A percentile compares a stretch with the other conserved stretches of the same genome.
These are phyloP conservation scores for Zopfia rhizophila DNA, from an alignment of 2,329 filamentous ascomycete species.

Conservation along the genomic window DNA sequence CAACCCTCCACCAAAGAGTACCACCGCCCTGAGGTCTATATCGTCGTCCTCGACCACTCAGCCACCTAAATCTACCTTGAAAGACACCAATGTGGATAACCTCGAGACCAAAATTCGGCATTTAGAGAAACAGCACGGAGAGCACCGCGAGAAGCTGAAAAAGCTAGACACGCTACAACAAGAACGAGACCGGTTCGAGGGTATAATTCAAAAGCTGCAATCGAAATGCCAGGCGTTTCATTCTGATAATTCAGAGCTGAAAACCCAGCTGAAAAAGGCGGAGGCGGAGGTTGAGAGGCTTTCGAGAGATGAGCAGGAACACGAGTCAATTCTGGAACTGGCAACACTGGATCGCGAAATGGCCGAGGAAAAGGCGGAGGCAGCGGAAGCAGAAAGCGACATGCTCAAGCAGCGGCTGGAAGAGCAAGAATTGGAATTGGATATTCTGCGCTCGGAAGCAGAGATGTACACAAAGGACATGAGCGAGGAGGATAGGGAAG, in stretches of 20 bases:
- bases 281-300: constrained; percentile 75
- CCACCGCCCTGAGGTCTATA: constrained; percentile 7
- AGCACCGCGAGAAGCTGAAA: constrained; percentile 88
- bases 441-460: constrained; percentile 88
- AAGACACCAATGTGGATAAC: constrained; percentile 71
- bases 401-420: constrained; percentile 79
- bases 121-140: constrained; percentile 84
- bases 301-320: constrained; percentile 80
- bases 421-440: constrained; percentile 87
- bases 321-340: constrained; percentile 86
- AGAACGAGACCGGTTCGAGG: constrained; percentile 81
- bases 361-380: constrained; percentile 92
- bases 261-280: constrained; percentile 80
- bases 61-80: constrained; percentile 27
- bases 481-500: constrained; percentile 86
- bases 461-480: constrained; percentile 84
- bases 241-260: constrained; percentile 79
- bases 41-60: constrained; percentile 29
- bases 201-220: constrained; percentile 89
- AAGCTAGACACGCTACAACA: constrained; percentile 78
- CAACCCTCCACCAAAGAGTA: not conserved
- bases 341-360: constrained; percentile 92
- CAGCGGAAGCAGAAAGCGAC: constrained; percentile 82
- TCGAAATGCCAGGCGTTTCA: constrained; percentile 87
- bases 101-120: constrained; percentile 87